These are phyloP conservation scores for Rhodotorula mucilaginosa DNA, from an alignment of 1,284 basidiomycete species.

Conservation along the genomic window DNA sequence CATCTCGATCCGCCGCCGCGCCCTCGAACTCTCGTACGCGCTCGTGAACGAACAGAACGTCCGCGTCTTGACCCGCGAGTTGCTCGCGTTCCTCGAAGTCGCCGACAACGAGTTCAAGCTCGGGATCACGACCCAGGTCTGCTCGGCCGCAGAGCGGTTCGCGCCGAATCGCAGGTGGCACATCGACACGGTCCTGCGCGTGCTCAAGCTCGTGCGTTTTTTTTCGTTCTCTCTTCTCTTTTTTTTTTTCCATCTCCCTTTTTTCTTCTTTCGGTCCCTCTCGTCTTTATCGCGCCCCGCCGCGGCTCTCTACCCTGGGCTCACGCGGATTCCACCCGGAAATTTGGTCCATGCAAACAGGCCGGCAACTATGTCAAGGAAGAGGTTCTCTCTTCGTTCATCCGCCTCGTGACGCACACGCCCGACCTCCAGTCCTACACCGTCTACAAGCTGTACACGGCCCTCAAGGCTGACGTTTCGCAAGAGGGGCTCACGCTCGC, in stretches of 20 bases:
- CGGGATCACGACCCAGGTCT: slow-evolving; percentile 96
- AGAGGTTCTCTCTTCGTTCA: slow-evolving; percentile 91
- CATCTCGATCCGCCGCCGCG: slow-evolving; percentile 94
- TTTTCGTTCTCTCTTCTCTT: neutral
- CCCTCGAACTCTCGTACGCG: slow-evolving; percentile 94
- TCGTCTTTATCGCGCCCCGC: too few species aligned
- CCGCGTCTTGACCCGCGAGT: slow-evolving; percentile 83
- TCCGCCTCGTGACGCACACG: slow-evolving; percentile 93
- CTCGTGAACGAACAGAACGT: slow-evolving; percentile 96
- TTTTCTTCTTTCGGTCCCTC: too few species aligned
- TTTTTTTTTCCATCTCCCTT: too few species aligned
- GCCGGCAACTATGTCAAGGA: slow-evolving; percentile 99
- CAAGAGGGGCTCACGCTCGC: slow-evolving; percentile 93
- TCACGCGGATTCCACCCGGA: too few species aligned
- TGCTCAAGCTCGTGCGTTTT: slow-evolving; percentile 76
- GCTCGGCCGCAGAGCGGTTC: slow-evolving; percentile 90
- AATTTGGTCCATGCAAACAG: slow-evolving; percentile 50
- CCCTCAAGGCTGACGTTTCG: slow-evolving; percentile 86
- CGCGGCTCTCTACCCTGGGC: too few species aligned
- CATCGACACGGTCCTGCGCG: slow-evolving; percentile 93
- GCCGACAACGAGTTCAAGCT: slow-evolving; percentile 99
- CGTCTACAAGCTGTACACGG: slow-evolving; percentile 83
- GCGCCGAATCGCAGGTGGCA: slow-evolving; percentile 99
- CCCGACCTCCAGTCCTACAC: slow-evolving; percentile 96
- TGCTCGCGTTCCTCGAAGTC: slow-evolving; percentile 93